Percentiles rank a stretch among this genome's conserved stretches.
Evolutionary conservation across 1,284 basidiomycete genomes (phyloP).

Genomic region (Pseudomicrostroma phylloplanum): DNA sequence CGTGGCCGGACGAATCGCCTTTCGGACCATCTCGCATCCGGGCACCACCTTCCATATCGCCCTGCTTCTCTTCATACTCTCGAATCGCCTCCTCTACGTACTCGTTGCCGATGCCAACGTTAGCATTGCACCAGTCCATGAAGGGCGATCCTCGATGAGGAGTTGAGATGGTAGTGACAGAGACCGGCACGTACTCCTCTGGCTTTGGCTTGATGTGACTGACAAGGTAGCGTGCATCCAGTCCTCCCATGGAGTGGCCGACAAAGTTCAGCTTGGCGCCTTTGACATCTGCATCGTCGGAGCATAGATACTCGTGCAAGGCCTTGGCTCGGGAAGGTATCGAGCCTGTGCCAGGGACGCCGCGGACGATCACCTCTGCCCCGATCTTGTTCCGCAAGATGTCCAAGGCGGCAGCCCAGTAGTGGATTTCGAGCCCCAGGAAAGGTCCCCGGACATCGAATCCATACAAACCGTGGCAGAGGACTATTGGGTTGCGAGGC

Average conservation of each 20-base stretch:
- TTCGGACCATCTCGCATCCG: neutral
- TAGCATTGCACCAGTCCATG: slow-evolving; percentile 87
- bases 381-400: slow-evolving; percentile 76
- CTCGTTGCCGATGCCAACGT: slow-evolving; percentile 47
- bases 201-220: slow-evolving; percentile 67
- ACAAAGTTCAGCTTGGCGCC: slow-evolving; percentile 81
- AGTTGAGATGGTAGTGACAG: slow-evolving; percentile 82
- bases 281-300: slow-evolving; percentile 58
- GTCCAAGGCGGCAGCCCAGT: slow-evolving; percentile 85
- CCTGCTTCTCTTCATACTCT: slow-evolving; percentile 20
- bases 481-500: slow-evolving; percentile 81
- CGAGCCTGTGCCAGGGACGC: slow-evolving; percentile 89
- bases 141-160: slow-evolving; percentile 95
- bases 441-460: slow-evolving; percentile 79
- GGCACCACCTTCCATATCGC: neutral
- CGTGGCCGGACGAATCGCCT: neutral
- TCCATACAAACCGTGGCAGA: slow-evolving; percentile 85
- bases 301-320: slow-evolving; percentile 66
- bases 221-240: slow-evolving; percentile 67
- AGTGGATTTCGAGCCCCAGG: slow-evolving; percentile 69
- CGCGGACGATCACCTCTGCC: slow-evolving; percentile 88
- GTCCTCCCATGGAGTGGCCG: slow-evolving; percentile 80
- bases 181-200: slow-evolving; percentile 73
- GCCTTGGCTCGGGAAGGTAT: slow-evolving; percentile 74
- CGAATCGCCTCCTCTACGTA: slow-evolving; percentile 40